Evolutionary conservation across 495 filamentous ascomycete genomes (phyloP), one percentile per base, ranked within the genome.

Genomic region (Aspergillus panamensis): DNA sequence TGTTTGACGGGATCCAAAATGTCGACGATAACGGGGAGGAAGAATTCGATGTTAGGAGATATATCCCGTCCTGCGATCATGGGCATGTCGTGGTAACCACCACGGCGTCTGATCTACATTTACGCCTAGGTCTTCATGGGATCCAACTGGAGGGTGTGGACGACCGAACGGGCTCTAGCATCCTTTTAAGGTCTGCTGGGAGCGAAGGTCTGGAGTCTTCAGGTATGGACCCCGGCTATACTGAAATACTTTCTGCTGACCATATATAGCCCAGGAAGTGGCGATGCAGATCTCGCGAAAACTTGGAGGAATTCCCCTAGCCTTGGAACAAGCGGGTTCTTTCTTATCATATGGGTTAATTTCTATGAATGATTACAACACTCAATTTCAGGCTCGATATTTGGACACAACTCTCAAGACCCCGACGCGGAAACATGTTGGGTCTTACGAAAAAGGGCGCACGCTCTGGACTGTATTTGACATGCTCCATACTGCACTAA

Each of bases 281-380:
- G 51, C 51, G 7, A 54, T 25, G 25, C 12, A 10, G 3, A 44
- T 54, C 12, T 54, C 51, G 1, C 51, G 51, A 14, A 54, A 54
- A 14, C 51, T 54, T 31, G 51, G 51, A 9, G 51, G 51, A 32
- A 44, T 54, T 37, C 51, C 51, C 12, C 39, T 54, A 13, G 51
- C 51, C 5, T 19, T 54, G 10, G 35, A 54, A 29, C 51, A 54
- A 17, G 51, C 51, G 3, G 51, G 51, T 2, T 54, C 39, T 14
- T 33, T 44, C 9, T 19, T 54, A 8, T 54, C 51, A 2, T 54
- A 54, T 40, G 51, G 51, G 6, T 5, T 54, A 12, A 32, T 43
- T 3, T 29, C 51, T 0, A 14, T 54, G 3, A 42, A 8, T 8
- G 39, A 54, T 17, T 54, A 54, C 20, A 54, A 44, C 21, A 29